These are phyloP conservation scores for Crotalaria pallida DNA, from an alignment of 306 rosid genomes.

Conservation along the genomic window DNA sequence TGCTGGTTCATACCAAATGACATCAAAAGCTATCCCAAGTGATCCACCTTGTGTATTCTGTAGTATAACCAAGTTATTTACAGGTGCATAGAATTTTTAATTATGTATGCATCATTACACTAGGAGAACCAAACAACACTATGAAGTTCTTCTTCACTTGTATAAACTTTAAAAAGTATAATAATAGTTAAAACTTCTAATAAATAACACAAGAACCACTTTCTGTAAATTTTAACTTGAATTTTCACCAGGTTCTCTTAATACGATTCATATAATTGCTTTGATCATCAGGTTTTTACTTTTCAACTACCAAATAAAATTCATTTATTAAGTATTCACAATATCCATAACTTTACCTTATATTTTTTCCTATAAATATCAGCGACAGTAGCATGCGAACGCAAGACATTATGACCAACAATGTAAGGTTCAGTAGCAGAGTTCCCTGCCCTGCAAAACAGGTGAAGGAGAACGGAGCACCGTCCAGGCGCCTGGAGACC, in stretches of 20 bases:
- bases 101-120: not conserved
- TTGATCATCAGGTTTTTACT: not conserved
- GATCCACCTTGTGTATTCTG: constrained; percentile 66
- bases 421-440: constrained; percentile 84
- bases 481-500: constrained; percentile 92
- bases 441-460: constrained; percentile 67
- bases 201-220: not conserved
- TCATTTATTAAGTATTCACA: not conserved
- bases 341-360: constrained; percentile 41
- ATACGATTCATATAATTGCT: not conserved
- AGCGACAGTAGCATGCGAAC: constrained; percentile 55
- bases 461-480: constrained; percentile 61
- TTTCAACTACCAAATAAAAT: not conserved
- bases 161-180: not conserved
- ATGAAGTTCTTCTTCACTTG: not conserved
- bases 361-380: constrained; percentile 64
- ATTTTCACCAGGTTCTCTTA: not conserved
- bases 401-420: constrained; percentile 77
- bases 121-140: not conserved
- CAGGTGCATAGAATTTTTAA: not conserved
- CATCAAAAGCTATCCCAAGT: constrained; percentile 78
- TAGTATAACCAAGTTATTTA: not conserved
- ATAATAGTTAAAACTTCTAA: not conserved
- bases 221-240: not conserved
- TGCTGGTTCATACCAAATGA: constrained; percentile 72